Conservation (phyloP, 2,329 filamentous ascomycete genomes). For the Arthrinium phaeospermum region DNA sequence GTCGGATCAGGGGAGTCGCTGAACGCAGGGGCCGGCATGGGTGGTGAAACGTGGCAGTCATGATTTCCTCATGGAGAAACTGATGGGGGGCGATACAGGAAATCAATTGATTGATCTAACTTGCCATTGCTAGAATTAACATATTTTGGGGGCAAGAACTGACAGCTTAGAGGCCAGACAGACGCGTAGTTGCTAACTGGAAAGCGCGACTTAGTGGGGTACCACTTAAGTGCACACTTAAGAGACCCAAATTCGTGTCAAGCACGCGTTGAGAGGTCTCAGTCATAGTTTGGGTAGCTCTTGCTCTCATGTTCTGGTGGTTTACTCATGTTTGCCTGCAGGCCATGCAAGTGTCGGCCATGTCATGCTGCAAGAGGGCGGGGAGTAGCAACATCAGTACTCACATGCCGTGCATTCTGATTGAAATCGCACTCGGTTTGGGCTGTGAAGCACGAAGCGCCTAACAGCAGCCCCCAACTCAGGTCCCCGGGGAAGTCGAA, state of each 20-base stretch:
- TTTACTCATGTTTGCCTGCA: neutral
- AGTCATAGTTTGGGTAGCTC: neutral
- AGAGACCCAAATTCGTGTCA: neutral
- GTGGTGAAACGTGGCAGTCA: slow-evolving; percentile 19
- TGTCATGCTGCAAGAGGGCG: neutral
- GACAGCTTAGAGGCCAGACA: neutral
- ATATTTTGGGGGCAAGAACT: neutral
- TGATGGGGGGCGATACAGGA: neutral
- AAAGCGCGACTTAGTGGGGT: neutral
- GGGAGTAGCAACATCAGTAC: neutral
- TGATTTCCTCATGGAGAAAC: neutral
- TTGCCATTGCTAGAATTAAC: neutral
- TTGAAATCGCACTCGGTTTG: neutral
- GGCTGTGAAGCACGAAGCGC: neutral
- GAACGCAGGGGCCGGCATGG: slow-evolving; percentile 34
- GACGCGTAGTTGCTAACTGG: neutral
- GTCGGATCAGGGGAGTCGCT: slow-evolving; percentile 22
- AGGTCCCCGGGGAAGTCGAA: neutral
- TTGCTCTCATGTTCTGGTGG: neutral
- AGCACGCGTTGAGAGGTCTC: neutral
- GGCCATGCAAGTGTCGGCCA: neutral
- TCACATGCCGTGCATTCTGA: neutral
- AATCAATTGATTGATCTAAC: neutral
- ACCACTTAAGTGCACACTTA: slow-evolving; percentile 6
- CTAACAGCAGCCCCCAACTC: neutral